These are phyloP conservation scores for Aspergillus clavatus DNA, from an alignment of 2,329 filamentous ascomycete species.

Conservation along the genomic window DNA sequence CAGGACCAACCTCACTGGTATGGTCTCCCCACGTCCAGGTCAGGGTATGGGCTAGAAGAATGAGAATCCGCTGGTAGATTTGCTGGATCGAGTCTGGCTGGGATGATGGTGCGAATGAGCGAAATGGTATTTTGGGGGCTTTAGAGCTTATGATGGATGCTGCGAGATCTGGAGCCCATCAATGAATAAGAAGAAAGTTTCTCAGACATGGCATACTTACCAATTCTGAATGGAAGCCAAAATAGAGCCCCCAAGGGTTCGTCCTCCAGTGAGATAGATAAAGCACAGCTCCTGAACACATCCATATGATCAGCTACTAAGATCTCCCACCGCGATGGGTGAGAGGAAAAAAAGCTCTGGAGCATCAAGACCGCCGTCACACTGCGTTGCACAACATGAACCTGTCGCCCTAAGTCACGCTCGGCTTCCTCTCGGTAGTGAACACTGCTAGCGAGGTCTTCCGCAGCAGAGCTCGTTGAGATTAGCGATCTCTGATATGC, in stretches of 20 bases:
- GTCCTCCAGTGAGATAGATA: too few species aligned
- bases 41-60: slow-evolving; percentile 17
- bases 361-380: slow-evolving; percentile 15
- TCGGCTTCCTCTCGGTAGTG: slow-evolving; percentile 18
- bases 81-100: slow-evolving; percentile 7
- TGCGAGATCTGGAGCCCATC: slow-evolving; percentile 16
- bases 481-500: slow-evolving; percentile 13
- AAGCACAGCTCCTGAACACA: neutral
- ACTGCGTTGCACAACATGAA: slow-evolving; percentile 9
- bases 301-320: slow-evolving; percentile 7
- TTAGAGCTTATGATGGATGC: slow-evolving; percentile 14
- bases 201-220: slow-evolving; percentile 5
- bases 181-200: neutral
- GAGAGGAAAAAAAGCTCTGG: slow-evolving; percentile 13
- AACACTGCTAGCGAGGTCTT: slow-evolving; percentile 3
- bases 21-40: slow-evolving; percentile 13
- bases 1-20: slow-evolving; percentile 11
- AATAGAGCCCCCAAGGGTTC: too few species aligned
- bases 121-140: slow-evolving; percentile 16
- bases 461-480: slow-evolving; percentile 1
- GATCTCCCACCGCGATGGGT: slow-evolving; percentile 15
- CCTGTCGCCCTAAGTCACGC: slow-evolving; percentile 4
- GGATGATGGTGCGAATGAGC: slow-evolving; percentile 6
- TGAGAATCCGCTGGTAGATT: slow-evolving; percentile 17
- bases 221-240: slow-evolving; percentile 19